These are phyloP conservation scores for Gorgonomyces haynaldii DNA, from an alignment of 192 early-diverging fungal genomes.

Conservation along the genomic window DNA sequence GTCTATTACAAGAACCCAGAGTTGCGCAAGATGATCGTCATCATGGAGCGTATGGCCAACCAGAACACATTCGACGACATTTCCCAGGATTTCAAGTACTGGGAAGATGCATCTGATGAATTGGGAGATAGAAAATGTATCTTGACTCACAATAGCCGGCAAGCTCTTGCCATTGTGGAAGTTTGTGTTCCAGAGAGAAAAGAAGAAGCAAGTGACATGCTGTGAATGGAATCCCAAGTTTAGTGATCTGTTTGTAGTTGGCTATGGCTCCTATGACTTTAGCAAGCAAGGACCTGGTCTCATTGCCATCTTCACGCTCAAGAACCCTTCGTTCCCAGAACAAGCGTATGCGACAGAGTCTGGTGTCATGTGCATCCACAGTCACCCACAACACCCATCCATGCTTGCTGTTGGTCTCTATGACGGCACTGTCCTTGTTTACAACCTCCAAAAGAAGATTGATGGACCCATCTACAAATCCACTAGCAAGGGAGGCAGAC, in stretches of 20 bases:
- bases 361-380: constrained; percentile 48
- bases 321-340: constrained; percentile 52
- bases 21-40: constrained; percentile 38
- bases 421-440: constrained; percentile 46
- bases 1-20: constrained; percentile 49
- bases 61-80: constrained; percentile 59
- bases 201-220: constrained; percentile 47
- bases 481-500: constrained; percentile 28
- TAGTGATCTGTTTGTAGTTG: constrained; percentile 45
- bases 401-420: constrained; percentile 53
- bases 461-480: constrained; percentile 40
- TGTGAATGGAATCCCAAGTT: constrained; percentile 45
- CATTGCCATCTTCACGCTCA: constrained; percentile 49
- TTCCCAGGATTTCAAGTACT: constrained; percentile 53
- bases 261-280: constrained; percentile 54
- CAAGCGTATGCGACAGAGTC: constrained; percentile 39
- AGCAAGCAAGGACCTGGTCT: constrained; percentile 47
- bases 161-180: constrained; percentile 48
- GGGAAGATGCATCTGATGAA: constrained; percentile 55
- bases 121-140: constrained; percentile 37
- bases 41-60: constrained; percentile 53
- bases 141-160: constrained; percentile 20
- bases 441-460: constrained; percentile 43
- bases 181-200: constrained; percentile 46
- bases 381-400: constrained; percentile 51